Evolutionary conservation across 2,329 filamentous ascomycete genomes (phyloP).

Genomic region (Aspergillus unguis): DNA sequence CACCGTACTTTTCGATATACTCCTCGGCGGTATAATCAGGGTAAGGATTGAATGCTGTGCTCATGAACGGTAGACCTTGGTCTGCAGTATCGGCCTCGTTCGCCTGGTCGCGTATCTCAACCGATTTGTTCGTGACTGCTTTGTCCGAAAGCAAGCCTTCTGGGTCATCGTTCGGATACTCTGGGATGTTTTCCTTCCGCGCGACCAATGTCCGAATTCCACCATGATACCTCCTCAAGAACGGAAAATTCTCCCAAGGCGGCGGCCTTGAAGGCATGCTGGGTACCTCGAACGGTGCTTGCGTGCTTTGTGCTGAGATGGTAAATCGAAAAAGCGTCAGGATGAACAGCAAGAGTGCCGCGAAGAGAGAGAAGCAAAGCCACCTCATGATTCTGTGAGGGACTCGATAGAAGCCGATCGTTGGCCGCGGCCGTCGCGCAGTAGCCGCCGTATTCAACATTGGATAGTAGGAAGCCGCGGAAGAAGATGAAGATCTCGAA

Average conservation of each 20-base stretch:
- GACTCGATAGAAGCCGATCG: conserved; percentile 55
- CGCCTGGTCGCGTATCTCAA: conserved; percentile 25
- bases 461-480: conserved; percentile 52
- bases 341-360: conserved; percentile 71
- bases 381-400: conserved; percentile 73
- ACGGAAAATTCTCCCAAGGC: conserved; percentile 80
- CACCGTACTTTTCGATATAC: conserved; percentile 56
- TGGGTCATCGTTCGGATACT: conserved; percentile 67
- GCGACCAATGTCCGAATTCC: conserved; percentile 72
- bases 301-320: conserved; percentile 42
- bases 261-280: conserved; percentile 63
- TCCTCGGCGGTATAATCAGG: conserved; percentile 58
- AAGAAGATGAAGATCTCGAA: conserved; percentile 43
- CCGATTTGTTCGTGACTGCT: conserved; percentile 29
- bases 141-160: conserved; percentile 55
- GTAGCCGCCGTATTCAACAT: conserved; percentile 37
- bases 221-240: conserved; percentile 84
- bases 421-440: conserved; percentile 33
- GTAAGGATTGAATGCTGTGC: conserved; percentile 65
- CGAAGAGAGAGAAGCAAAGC: conserved; percentile 68
- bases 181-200: conserved; percentile 65
- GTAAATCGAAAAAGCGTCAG: conserved; percentile 71
- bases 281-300: conserved; percentile 44
- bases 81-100: background rate
- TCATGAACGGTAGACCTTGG: conserved; percentile 36